These are phyloP conservation scores for Clavariopsis aquatica DNA, from an alignment of 495 filamentous ascomycete genomes.

Conservation along the genomic window DNA sequence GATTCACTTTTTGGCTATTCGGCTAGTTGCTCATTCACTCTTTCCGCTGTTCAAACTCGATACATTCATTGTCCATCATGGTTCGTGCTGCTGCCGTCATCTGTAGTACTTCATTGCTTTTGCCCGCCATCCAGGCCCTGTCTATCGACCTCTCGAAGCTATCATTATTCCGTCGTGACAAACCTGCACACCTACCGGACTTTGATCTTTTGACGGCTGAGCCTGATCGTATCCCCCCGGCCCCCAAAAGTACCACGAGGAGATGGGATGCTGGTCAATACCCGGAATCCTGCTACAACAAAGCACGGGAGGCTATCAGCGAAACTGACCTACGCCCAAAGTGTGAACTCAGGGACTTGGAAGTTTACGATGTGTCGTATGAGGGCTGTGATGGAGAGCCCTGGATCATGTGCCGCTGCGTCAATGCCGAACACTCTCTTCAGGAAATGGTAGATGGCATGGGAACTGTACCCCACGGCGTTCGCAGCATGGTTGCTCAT, in stretches of 20 bases:
- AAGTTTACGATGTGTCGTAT: constrained; percentile 9
- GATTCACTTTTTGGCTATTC: no score
- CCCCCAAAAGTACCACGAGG: neutral
- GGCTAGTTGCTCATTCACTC: neutral
- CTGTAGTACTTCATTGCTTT: neutral
- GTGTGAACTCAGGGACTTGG: neutral
- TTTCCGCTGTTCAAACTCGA: no score
- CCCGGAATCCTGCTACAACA: neutral
- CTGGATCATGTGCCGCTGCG: constrained; percentile 9
- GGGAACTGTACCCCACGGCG: neutral
- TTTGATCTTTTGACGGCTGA: neutral
- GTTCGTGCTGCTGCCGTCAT: neutral
- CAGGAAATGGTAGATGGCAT: constrained; percentile 1
- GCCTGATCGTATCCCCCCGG: neutral
- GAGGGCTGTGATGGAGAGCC: neutral
- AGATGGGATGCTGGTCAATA: constrained; percentile 4
- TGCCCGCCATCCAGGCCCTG: neutral
- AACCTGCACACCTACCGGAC: neutral
- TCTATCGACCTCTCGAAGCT: neutral
- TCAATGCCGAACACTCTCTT: neutral
- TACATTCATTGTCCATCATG: neutral
- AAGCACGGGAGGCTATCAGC: neutral
- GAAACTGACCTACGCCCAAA: neutral
- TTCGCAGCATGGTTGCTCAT: constrained; percentile 8
- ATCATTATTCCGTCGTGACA: neutral